These are phyloP conservation scores for Claviceps fusiformis DNA, from an alignment of 2,329 filamentous ascomycete genomes.

Conservation along the genomic window DNA sequence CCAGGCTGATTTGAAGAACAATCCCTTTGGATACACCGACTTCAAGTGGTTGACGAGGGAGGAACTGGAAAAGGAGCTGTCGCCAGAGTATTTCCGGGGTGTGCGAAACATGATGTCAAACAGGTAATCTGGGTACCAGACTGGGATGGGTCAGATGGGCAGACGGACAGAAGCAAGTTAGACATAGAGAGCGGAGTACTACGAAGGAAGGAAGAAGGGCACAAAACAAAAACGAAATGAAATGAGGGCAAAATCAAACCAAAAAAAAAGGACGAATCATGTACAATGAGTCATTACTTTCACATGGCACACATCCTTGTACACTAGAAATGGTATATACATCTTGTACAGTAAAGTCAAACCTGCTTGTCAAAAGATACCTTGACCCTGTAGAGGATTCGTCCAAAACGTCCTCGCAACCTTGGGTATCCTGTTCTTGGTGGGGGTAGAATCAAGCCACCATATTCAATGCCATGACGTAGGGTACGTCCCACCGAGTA, in stretches of 20 bases:
- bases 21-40: constrained; percentile 59
- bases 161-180: too few relatives aligned
- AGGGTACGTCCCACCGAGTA: too few relatives aligned
- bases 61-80: constrained; percentile 60
- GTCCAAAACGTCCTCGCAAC: not conserved
- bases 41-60: constrained; percentile 90
- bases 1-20: constrained; percentile 68
- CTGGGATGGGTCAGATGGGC: not conserved
- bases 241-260: too few relatives aligned
- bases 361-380: not conserved
- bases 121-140: constrained; percentile 34
- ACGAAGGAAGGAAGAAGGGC: too few relatives aligned
- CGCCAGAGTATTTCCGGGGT: constrained; percentile 54
- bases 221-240: not conserved
- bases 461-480: too few relatives aligned
- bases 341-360: not conserved
- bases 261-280: not conserved
- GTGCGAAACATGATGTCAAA: constrained; percentile 76
- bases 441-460: too few relatives aligned
- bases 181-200: too few relatives aligned
- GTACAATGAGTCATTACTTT: not conserved
- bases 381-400: too few relatives aligned
- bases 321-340: constrained; percentile 1
- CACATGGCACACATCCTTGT: not conserved
- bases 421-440: not conserved